Evolutionary conservation across 371 early-diverging fungal genomes (phyloP), one percentile per base, ranked within the genome.

Genomic region (Nematocida sp.): DNA sequence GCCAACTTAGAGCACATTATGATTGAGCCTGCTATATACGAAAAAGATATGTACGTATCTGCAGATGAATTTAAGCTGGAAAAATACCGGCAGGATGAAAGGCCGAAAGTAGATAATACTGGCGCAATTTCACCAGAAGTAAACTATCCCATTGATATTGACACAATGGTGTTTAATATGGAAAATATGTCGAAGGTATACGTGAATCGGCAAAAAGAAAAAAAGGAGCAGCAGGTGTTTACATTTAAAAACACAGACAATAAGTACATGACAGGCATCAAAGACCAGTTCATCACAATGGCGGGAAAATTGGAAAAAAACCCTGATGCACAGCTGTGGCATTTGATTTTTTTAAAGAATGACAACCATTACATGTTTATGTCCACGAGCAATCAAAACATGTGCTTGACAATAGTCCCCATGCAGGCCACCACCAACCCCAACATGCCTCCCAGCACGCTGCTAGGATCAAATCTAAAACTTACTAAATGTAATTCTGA

Each of bases 181-280:
- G 64, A 64, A 23, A 13, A 42, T 13, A 44, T 20, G 44, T 42
- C 33, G 7, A 64, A 44, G 6, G 7, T 42, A 39, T 33, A 44
- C 0, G 64, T 33, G 7, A 64, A 27, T 11, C 5, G 23, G 11
- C 18, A 42, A 45, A n/a, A 13, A 11, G 27, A 18, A 9, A 42
- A 13, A 13, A 33, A 33, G 44, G 39, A 64, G 42, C 11, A 6
- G 42, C 64, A 64, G 27, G 42, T 64, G 42, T 33, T 64, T 18
- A 44, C 3, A 64, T 64, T 64, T 23, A 9, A 33, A 42, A 64
- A 64, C 44, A 44, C 6, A 15, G 64, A 13, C 11, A 7, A 27
- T 7, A 23, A 64, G 44, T 64, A 64, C 64, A 64, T 64, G 64
- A 64, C 64, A 7, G 64, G 42, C 18, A n/a, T 33, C 7, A 64